A percentile compares a stretch with the other conserved stretches of the same genome.
These are phyloP conservation scores for Orbilia brochopaga DNA, from an alignment of 2,329 filamentous ascomycete species.

Conservation along the genomic window DNA sequence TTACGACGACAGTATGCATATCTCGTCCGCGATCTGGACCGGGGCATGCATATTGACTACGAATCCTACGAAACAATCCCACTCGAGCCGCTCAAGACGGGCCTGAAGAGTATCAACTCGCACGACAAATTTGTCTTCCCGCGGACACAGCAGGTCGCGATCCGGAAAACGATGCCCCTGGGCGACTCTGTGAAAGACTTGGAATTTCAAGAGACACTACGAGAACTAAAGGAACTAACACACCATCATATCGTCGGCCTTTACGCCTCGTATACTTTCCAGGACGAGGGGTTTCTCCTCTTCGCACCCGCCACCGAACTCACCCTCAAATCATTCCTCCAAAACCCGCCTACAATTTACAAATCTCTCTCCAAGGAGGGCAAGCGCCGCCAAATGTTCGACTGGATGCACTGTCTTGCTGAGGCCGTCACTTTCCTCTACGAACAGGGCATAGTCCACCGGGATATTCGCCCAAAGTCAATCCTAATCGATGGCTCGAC, in stretches of 20 bases:
- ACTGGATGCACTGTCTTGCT: constrained; percentile 76
- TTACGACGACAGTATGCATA: constrained; percentile 74
- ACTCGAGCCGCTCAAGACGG: constrained; percentile 62
- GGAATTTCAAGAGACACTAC: constrained; percentile 68
- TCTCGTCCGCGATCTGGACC: constrained; percentile 68
- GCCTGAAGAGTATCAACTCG: constrained; percentile 33
- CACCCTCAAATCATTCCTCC: constrained; percentile 71
- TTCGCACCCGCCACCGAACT: constrained; percentile 72
- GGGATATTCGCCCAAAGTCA: constrained; percentile 73
- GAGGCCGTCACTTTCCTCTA: constrained; percentile 75
- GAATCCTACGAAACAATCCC: constrained; percentile 73
- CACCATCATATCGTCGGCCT: constrained; percentile 73
- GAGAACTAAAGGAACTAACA: constrained; percentile 65
- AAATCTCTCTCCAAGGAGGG: constrained; percentile 68
- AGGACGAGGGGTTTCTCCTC: constrained; percentile 68
- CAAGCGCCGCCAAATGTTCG: constrained; percentile 68
- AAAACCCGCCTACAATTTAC: constrained; percentile 68
- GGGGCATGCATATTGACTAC: constrained; percentile 69
- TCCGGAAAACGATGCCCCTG: constrained; percentile 66
- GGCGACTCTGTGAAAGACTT: constrained; percentile 55
- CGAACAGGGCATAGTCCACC: constrained; percentile 68
- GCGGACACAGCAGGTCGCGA: constrained; percentile 67
- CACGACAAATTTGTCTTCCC: constrained; percentile 47
- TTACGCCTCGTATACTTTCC: constrained; percentile 73
- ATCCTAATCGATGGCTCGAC: constrained; percentile 69